Conservation (phyloP, 2,329 filamentous ascomycete genomes). For the Fusarium chaquense region DNA sequence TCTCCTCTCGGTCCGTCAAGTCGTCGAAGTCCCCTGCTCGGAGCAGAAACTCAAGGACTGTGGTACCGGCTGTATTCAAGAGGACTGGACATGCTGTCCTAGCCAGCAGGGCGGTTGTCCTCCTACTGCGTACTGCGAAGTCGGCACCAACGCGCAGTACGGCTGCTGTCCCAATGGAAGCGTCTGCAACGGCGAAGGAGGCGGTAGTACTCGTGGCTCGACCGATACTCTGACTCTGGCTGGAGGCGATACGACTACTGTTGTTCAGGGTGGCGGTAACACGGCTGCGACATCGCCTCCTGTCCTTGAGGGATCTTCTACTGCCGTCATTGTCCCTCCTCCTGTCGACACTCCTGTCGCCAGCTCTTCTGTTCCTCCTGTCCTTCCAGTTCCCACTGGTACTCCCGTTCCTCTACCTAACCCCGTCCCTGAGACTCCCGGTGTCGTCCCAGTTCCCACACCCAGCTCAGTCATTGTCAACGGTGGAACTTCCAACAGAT, state of each 20-base stretch:
- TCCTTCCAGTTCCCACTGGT: neutral
- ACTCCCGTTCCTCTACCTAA: slow-evolving; percentile 1
- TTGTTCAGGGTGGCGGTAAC: neutral
- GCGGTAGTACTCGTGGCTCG: slow-evolving; percentile 31
- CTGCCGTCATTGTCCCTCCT: slow-evolving; percentile 15
- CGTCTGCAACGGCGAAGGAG: slow-evolving; percentile 46
- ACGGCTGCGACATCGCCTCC: slow-evolving; percentile 12
- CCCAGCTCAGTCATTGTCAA: slow-evolving; percentile 30
- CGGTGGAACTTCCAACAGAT: slow-evolving; percentile 31
- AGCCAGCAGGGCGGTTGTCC: slow-evolving; percentile 47
- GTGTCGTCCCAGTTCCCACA: slow-evolving; percentile 9
- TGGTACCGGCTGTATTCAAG: slow-evolving; percentile 48
- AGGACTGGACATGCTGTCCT: slow-evolving; percentile 50
- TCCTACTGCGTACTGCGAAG: slow-evolving; percentile 40
- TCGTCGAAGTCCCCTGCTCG: slow-evolving; percentile 41
- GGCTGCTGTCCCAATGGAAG: slow-evolving; percentile 50
- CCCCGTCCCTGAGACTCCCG: neutral
- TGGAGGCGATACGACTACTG: slow-evolving; percentile 25
- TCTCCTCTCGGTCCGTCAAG: slow-evolving; percentile 38
- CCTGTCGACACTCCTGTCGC: neutral
- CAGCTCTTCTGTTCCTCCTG: slow-evolving; percentile 8
- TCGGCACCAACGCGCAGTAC: slow-evolving; percentile 46
- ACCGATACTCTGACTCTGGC: slow-evolving; percentile 31
- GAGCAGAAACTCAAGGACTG: slow-evolving; percentile 45
- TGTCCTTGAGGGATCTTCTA: slow-evolving; percentile 20